Evolutionary conservation across 2,329 filamentous ascomycete genomes (phyloP).

Genomic region (Claviceps monticola): DNA sequence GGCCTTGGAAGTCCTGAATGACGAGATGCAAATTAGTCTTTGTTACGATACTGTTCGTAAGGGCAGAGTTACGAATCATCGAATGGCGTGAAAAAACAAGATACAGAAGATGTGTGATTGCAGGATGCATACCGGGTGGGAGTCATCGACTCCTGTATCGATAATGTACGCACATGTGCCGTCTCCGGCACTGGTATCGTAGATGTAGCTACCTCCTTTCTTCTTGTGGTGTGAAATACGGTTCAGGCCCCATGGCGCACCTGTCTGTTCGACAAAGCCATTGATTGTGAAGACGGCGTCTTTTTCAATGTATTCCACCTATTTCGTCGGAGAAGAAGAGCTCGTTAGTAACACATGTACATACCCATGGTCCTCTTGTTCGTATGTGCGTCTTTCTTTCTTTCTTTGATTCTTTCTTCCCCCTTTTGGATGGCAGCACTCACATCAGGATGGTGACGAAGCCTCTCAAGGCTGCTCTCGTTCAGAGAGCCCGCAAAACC

Average conservation of each 20-base stretch:
- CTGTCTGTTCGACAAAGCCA: constrained; percentile 15
- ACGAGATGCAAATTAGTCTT: neutral
- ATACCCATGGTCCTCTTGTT: neutral
- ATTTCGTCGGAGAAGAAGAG: neutral
- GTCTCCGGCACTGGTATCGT: constrained; percentile 23
- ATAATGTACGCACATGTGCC: constrained; percentile 30
- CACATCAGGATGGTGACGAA: constrained; percentile 14
- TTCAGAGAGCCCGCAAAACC: constrained; percentile 14
- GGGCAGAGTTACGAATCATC: too few species aligned
- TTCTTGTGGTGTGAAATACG: constrained; percentile 17
- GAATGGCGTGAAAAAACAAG: neutral
- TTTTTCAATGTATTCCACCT: constrained; percentile 24
- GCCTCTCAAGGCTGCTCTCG: constrained; percentile 8
- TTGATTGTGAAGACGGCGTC: neutral
- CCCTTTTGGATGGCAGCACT: neutral
- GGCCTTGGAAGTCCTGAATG: constrained; percentile 23
- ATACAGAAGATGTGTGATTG: neutral
- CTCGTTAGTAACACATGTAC: neutral
- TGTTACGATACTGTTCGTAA: neutral
- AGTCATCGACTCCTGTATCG: constrained; percentile 24
- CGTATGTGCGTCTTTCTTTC: neutral
- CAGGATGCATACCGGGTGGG: constrained; percentile 19
- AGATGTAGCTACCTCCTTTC: constrained; percentile 16
- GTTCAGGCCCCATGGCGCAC: constrained; percentile 23
- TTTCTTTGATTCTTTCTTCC: neutral